A percentile compares a stretch with the other conserved stretches of the same genome.
Conservation (phyloP, 1,139 yeast genomes). For the Debaryomyces singareniensis region DNA sequence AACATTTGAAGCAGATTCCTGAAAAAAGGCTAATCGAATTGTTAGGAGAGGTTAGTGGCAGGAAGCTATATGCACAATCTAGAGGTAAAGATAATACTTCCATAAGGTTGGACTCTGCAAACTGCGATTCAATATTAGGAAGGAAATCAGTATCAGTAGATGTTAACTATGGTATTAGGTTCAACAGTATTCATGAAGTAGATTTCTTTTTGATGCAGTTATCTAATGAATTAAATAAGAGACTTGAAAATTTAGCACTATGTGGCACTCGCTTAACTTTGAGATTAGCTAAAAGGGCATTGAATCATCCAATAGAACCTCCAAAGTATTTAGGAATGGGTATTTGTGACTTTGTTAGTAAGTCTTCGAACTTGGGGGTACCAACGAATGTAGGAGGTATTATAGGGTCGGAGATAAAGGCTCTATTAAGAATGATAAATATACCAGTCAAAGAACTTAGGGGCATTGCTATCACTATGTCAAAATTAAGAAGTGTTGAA, state of each 20-base stretch:
- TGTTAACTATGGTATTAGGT: conserved; percentile 86
- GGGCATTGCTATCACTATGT: conserved; percentile 70
- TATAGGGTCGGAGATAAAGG: conserved; percentile 55
- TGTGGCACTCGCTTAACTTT: conserved; percentile 56
- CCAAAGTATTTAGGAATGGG: conserved; percentile 86
- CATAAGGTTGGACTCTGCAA: conserved; percentile 42
- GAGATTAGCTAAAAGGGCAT: conserved; percentile 59
- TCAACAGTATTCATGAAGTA: conserved; percentile 52
- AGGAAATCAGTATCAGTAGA: conserved; percentile 83
- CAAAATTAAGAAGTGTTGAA: conserved; percentile 39
- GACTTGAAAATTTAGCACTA: conserved; percentile 44
- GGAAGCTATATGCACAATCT: conserved; percentile 50
- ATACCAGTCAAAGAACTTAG: conserved; percentile 66
- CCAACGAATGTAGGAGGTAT: conserved; percentile 59
- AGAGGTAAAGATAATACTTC: conserved; percentile 64
- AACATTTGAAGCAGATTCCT: conserved; percentile 32
- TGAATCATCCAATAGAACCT: conserved; percentile 65
- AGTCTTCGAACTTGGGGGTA: conserved; percentile 54
- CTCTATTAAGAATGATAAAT: conserved; percentile 48
- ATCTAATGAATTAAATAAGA: conserved; percentile 49
- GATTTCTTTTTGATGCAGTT: conserved; percentile 57
- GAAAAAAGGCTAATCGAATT: conserved; percentile 30
- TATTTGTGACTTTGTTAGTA: conserved; percentile 56
- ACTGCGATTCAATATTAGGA: conserved; percentile 37
- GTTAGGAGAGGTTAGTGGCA: conserved; percentile 69